Evolutionary conservation across 2,329 filamentous ascomycete genomes (phyloP), one percentile per base, ranked within the genome.

Genomic region (Aspergillus brasiliensis): DNA sequence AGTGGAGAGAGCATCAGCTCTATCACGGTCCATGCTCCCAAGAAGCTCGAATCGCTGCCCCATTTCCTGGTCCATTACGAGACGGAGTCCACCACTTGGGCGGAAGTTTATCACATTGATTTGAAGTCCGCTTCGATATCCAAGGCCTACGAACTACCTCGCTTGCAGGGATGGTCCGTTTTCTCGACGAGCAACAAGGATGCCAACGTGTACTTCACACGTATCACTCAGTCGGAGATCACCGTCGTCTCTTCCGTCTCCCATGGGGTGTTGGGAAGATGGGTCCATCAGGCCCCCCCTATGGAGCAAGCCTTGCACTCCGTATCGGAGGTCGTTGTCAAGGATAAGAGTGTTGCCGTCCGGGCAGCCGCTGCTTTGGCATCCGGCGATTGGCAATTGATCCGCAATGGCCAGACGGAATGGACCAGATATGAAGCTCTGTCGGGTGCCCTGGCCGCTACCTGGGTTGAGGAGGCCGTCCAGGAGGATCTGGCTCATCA

Each of bases 51-150:
- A 70, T 89, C 91, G 3, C 82, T 87, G 48, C 83, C 91, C 38
- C 92, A 96, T 78, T 96, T 97, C 78, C 80, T 97, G 31, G 90
- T 97, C 5, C 91, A 97, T 67, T 92, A 87, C 67, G 83, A 88
- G 67, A 91, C 91, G 0, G 81, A 81, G 37, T 80, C 80, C 2
- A 87, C 87, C 17, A 91, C 93, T 71, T 91, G 90, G 81, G 94
- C 90, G 3, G 90, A 96, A 62, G 89, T 98, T 28, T 97, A 89
- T 71, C 91, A 96, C 69, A 84, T 96, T 60, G 85, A 96, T 67
- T 76, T 91, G 54, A 88, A 88, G 77, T 88, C 82, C 60, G 85
- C 83, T 56, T 84, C 83, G 17, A 83, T 94, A 27, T 84, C 82
- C n/a, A 92, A 91, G 73, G 89, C 89, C 0, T 97, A 97, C 73